A percentile compares a stretch with the other conserved stretches of the same genome.
phyloP scores from a whole-genome alignment of 1,139 yeast species.

The Geotrichum klebahnii region DNA sequence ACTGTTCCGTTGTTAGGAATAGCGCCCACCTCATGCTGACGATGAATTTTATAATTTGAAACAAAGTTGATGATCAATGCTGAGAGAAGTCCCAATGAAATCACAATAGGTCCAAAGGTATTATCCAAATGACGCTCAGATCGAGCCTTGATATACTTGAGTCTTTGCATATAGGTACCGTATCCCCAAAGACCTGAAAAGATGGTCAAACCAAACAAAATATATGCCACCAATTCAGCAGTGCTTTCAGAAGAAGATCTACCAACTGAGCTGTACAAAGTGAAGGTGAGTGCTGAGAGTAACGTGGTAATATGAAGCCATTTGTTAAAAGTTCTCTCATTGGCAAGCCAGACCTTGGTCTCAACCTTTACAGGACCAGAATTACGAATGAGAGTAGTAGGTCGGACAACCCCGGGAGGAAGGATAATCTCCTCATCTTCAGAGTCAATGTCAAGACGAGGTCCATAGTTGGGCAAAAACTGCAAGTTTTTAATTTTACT shows the following conservation, averaged over 20 bases:
- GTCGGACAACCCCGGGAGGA: constrained; percentile 87
- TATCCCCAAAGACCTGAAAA: constrained; percentile 91
- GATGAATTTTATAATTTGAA: constrained; percentile 19
- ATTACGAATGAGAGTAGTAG: constrained; percentile 72
- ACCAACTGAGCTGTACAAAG: constrained; percentile 73
- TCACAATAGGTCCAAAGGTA: constrained; percentile 77
- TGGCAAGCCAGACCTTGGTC: constrained; percentile 97
- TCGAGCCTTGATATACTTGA: constrained; percentile 70
- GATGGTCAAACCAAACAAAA: constrained; percentile 73
- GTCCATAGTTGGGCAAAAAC: constrained; percentile 30
- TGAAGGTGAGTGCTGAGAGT: constrained; percentile 79
- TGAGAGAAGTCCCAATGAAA: constrained; percentile 63
- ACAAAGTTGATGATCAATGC: constrained; percentile 67
- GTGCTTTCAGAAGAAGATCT: constrained; percentile 46
- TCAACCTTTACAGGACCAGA: constrained; percentile 91
- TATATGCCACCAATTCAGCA: constrained; percentile 60
- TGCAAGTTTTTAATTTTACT: constrained; percentile 24
- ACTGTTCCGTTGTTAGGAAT: background rate
- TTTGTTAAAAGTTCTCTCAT: constrained; percentile 92
- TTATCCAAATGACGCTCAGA: constrained; percentile 86
- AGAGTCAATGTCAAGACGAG: constrained; percentile 61
- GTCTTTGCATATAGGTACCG: constrained; percentile 64
- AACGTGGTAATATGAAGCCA: constrained; percentile 93
- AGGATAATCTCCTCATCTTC: constrained; percentile 83
- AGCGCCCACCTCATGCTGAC: background rate